phyloP scores from a whole-genome alignment of 2,329 filamentous ascomycete genomes.

The Ascochyta pisi region DNA sequence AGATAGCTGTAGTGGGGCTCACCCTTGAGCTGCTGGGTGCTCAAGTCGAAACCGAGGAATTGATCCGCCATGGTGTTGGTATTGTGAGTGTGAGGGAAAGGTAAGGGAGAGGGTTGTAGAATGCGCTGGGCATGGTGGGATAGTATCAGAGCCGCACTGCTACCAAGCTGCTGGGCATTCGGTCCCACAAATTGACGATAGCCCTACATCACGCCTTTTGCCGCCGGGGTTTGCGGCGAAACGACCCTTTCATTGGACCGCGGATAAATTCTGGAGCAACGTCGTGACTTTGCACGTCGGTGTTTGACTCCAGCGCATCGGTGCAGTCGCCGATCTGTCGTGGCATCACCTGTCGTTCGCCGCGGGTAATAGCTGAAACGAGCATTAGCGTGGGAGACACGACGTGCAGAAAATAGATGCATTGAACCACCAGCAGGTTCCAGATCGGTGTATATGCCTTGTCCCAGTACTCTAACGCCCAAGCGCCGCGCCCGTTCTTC shows the following conservation, averaged over 20 bases:
- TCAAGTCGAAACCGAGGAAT: conserved; percentile 94
- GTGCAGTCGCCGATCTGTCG: conserved; percentile 15
- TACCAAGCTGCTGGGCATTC: neutral
- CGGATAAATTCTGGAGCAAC: conserved; percentile 32
- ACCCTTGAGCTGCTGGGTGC: conserved; percentile 96
- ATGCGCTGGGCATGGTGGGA: conserved; percentile 20
- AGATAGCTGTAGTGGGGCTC: conserved; percentile 41
- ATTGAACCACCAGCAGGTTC: conserved; percentile 7
- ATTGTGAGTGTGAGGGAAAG: neutral
- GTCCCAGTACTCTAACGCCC: conserved; percentile 29
- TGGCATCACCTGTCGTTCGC: conserved; percentile 12
- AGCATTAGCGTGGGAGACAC: conserved; percentile 13
- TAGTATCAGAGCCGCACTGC: conserved; percentile 3
- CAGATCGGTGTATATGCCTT: conserved; percentile 17
- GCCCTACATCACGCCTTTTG: conserved; percentile 36
- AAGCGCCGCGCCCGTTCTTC: conserved; percentile 27
- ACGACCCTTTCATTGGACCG: conserved; percentile 26
- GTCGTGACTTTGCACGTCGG: conserved; percentile 8
- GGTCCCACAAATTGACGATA: conserved; percentile 13
- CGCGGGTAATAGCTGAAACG: conserved; percentile 18
- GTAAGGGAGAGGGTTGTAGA: neutral
- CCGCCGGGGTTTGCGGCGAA: conserved; percentile 41
- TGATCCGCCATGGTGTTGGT: conserved; percentile 55
- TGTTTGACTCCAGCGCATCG: conserved; percentile 9
- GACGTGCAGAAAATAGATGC: conserved; percentile 6